Evolutionary conservation across 257 asterid species (phyloP).

Genomic region (Solanum microdontum): DNA sequence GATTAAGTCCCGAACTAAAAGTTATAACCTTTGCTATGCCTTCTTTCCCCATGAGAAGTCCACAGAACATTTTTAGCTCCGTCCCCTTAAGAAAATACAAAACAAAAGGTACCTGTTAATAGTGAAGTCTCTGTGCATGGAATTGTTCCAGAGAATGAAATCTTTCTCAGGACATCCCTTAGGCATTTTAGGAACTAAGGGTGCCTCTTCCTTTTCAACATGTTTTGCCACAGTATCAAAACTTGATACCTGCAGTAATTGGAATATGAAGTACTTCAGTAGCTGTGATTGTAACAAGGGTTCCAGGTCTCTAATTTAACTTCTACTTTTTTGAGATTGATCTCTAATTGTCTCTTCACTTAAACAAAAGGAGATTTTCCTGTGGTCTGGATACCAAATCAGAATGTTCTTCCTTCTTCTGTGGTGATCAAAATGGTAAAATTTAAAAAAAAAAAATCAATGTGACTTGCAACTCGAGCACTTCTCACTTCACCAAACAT

Average conservation of each 20-base stretch:
- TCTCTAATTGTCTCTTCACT: neutral
- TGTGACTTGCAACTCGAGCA: neutral
- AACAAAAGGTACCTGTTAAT: slow-evolving; percentile 52
- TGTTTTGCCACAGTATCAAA: slow-evolving; percentile 54
- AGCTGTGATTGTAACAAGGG: neutral
- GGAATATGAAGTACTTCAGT: neutral
- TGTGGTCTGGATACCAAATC: neutral
- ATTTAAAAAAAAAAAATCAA: neutral
- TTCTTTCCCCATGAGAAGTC: neutral
- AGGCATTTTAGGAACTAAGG: slow-evolving; percentile 29
- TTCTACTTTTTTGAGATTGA: neutral
- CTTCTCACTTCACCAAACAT: neutral
- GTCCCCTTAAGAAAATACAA: neutral
- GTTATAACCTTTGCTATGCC: neutral
- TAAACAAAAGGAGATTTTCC: neutral
- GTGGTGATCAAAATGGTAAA: neutral
- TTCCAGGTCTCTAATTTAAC: neutral
- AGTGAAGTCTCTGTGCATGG: slow-evolving; percentile 84
- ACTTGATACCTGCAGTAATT: slow-evolving; percentile 57
- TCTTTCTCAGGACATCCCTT: slow-evolving; percentile 40
- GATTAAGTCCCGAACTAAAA: neutral
- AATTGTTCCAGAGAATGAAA: slow-evolving; percentile 54
- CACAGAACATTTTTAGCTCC: neutral
- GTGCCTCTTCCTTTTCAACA: slow-evolving; percentile 11
- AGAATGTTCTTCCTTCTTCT: neutral